Evolutionary conservation across 345 rosid species (phyloP).

Genomic region (Alliaria petiolata): DNA sequence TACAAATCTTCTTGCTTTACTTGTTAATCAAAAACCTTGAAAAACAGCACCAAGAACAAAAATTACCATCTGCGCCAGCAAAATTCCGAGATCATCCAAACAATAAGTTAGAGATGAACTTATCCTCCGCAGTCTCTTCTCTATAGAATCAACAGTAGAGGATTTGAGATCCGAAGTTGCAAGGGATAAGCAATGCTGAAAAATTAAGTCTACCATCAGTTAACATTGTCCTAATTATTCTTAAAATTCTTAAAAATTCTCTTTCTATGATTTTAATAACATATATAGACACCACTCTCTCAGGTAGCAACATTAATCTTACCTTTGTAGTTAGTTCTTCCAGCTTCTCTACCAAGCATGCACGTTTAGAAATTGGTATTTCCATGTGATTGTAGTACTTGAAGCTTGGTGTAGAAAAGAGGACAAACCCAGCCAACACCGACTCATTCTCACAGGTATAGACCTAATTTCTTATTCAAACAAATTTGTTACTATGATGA

Average conservation of each 20-base stretch:
- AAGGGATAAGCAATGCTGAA: constrained; percentile 50
- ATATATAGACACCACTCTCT: too few species aligned
- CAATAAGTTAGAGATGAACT: constrained; percentile 47
- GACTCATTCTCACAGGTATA: constrained; percentile 65
- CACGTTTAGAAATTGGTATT: constrained; percentile 30
- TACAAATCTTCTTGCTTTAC: background rate
- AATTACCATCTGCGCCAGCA: constrained; percentile 74
- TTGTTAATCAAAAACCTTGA: background rate
- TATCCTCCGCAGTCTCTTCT: constrained; percentile 43
- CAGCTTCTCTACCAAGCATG: constrained; percentile 28
- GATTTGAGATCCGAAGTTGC: constrained; percentile 38
- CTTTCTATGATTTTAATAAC: too few species aligned
- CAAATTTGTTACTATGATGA: background rate
- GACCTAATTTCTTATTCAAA: constrained; percentile 53
- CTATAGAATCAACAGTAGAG: constrained; percentile 31
- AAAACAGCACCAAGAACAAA: background rate
- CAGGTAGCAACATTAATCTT: too few species aligned
- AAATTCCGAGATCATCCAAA: constrained; percentile 68
- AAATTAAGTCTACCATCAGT: background rate
- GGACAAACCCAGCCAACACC: constrained; percentile 51
- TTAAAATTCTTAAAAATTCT: too few species aligned
- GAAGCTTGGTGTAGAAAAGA: constrained; percentile 63
- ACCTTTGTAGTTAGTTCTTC: constrained; percentile 46
- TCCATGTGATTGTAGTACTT: constrained; percentile 38
- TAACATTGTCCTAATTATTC: too few species aligned